Evolutionary conservation across 2,329 filamentous ascomycete genomes (phyloP).

Genomic region (Penicillium corylophilum): DNA sequence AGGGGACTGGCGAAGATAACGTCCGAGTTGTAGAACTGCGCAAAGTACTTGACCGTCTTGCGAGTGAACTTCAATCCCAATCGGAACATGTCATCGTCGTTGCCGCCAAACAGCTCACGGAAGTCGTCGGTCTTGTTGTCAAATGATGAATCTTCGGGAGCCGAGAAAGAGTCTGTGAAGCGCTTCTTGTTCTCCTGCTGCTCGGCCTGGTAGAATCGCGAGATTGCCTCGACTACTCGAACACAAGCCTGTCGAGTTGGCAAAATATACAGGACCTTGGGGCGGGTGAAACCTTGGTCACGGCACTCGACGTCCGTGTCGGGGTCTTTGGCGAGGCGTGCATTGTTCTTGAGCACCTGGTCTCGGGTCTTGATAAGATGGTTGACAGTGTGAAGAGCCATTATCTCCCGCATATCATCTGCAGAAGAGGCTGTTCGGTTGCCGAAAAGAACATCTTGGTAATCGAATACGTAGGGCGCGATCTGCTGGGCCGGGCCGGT

Average conservation of each 20-base stretch:
- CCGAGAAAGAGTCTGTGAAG: conserved; percentile 79
- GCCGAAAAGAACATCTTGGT: conserved; percentile 76
- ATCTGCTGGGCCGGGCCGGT: conserved; percentile 63
- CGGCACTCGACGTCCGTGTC: conserved; percentile 70
- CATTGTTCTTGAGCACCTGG: conserved; percentile 87
- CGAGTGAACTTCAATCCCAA: conserved; percentile 95
- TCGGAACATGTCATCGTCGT: conserved; percentile 96
- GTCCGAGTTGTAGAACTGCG: conserved; percentile 94
- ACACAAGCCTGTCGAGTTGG: conserved; percentile 86
- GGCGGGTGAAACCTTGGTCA: conserved; percentile 93
- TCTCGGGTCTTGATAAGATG: conserved; percentile 93
- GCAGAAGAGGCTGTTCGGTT: conserved; percentile 69
- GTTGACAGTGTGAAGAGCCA: conserved; percentile 82
- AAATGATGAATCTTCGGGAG: conserved; percentile 66
- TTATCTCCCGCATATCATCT: conserved; percentile 65
- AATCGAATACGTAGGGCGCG: conserved; percentile 73
- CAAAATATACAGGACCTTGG: conserved; percentile 86
- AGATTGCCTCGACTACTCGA: conserved; percentile 73
- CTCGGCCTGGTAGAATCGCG: conserved; percentile 73
- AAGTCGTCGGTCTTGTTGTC: conserved; percentile 82
- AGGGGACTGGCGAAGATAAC: conserved; percentile 90
- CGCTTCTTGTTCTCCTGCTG: conserved; percentile 94
- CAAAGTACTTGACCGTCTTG: conserved; percentile 92
- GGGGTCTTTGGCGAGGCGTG: conserved; percentile 67
- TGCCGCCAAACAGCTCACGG: conserved; percentile 83